Percentiles rank a stretch among this genome's conserved stretches.
Conservation (phyloP, 306 rosid genomes). For the Vachellia pachyceras region DNA sequence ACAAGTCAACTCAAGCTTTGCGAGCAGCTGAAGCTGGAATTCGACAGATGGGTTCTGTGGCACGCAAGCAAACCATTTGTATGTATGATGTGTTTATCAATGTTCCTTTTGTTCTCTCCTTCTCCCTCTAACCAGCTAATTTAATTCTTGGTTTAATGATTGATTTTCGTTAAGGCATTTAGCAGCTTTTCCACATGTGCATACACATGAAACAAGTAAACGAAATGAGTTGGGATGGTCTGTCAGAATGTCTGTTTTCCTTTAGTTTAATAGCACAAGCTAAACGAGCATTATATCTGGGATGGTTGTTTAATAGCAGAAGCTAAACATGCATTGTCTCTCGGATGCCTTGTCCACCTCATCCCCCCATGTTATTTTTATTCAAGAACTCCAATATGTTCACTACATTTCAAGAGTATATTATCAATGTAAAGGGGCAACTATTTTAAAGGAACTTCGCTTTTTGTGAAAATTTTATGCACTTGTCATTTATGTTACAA, state of each 20-base stretch:
- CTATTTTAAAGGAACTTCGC: not conserved
- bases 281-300: not conserved
- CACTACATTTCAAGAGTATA: too few relatives aligned
- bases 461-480: not conserved
- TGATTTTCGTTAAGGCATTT: conserved; percentile 18
- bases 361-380: too few relatives aligned
- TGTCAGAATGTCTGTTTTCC: conserved; percentile 12
- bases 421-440: not conserved
- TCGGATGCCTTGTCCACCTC: not conserved
- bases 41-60: conserved; percentile 74
- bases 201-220: not conserved
- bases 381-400: too few relatives aligned
- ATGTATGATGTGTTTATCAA: conserved; percentile 45
- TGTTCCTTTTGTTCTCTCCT: conserved; percentile 7
- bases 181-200: conserved; percentile 24
- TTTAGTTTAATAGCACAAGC: conserved; percentile 1
- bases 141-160: conserved; percentile 8
- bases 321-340: not conserved
- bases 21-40: conserved; percentile 93
- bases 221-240: not conserved
- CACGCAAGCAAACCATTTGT: conserved; percentile 89
- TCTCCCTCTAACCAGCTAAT: not conserved
- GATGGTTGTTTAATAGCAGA: not conserved
- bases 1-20: conserved; percentile 87
- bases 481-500: not conserved